Evolutionary conservation across 2,329 filamentous ascomycete genomes (phyloP), one percentile per base, ranked within the genome.

Genomic region (Clonostachys rhizophaga): DNA sequence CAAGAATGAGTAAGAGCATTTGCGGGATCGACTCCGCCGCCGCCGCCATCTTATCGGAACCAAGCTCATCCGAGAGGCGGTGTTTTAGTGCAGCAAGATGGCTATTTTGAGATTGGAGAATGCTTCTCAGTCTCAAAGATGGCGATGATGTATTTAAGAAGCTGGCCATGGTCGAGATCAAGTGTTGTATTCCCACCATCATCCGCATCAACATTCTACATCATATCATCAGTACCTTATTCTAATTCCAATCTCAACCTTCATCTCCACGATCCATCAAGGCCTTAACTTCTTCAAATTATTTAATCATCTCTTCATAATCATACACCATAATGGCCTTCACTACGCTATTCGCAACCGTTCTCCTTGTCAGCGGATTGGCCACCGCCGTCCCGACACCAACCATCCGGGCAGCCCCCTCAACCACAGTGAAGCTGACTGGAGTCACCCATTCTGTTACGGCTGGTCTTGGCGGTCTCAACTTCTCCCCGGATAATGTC

Each of bases 401-500:
- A 35, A 65, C 63, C 10, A 55, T 51, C 40, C 45, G 35, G 40
- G 52, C 55, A 17, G 34, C 41, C 6, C 57, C 61, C 40, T 60
- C 68, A 49, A 57, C 52, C 49, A 69, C 67, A n/a, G 58, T 58
- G 34, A 24, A 58, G 6, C 58, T 61, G 44, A 69, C 68, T 2
- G 65, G 68, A 13, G 63, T 68, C 20, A 75, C 72, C 2, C 70
- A 75, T 66, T 65, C 65, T 3, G 68, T 75, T 41, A 64, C 69
- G n/a, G 72, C 68, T 45, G 72, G 72, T 48, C 66, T 63, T 5
- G 65, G 61, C 24, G 69, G 69, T 41, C 67, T 80, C 34, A 58
- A 57, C 43, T 82, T 81, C 60, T 66, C 70, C 43, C 79, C 79
- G 2, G 65, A 72, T 50, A 72, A 69, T 52, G 63, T 79, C 39